Evolutionary conservation across 345 rosid species (phyloP).

Genomic region (Pistacia integerrima): DNA sequence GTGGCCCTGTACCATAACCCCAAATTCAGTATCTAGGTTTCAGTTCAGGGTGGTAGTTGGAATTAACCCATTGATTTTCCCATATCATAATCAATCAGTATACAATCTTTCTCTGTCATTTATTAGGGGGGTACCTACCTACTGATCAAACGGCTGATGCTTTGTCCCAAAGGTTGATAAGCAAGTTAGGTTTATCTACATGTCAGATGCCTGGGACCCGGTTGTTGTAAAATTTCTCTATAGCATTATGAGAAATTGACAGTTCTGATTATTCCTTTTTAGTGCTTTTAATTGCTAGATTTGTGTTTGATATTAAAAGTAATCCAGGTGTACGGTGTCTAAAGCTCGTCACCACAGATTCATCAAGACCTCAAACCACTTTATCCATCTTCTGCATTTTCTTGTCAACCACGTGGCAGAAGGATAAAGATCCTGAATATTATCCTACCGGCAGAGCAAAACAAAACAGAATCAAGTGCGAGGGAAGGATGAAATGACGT

Average conservation of each 20-base stretch:
- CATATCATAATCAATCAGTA: no score
- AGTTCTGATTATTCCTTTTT: background rate
- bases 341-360: conserved; percentile 13
- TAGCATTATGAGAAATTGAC: background rate
- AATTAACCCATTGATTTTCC: no score
- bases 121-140: background rate
- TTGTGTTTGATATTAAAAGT: background rate
- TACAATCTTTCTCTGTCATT: no score
- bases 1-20: no score
- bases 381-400: conserved; percentile 4
- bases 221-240: background rate
- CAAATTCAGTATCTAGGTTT: no score
- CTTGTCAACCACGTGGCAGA: conserved; percentile 31
- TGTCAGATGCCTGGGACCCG: background rate
- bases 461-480: background rate
- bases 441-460: background rate
- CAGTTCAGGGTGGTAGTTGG: no score
- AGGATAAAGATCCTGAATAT: background rate
- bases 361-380: conserved; percentile 2
- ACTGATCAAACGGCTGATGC: background rate
- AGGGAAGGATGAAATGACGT: background rate
- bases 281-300: background rate
- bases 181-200: background rate
- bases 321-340: conserved; percentile 27
- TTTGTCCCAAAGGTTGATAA: background rate